Evolutionary conservation across 768 basidiomycete species (phyloP), one percentile per base, ranked within the genome.

Genomic region (Hericium alpestre): DNA sequence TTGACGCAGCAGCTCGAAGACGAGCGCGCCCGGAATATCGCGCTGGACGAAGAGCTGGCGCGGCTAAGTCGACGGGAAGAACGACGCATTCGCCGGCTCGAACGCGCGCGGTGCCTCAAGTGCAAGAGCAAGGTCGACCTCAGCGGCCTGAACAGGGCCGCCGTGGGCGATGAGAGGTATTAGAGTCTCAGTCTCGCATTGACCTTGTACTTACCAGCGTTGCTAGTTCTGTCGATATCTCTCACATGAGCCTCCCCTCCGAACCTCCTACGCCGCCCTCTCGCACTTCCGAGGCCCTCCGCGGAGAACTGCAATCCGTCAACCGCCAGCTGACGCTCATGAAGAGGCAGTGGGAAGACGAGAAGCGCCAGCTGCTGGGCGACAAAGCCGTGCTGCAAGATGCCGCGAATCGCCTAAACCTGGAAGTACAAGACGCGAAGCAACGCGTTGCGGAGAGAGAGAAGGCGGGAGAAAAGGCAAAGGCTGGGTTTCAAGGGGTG

Each of bases 351-450:
- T 90, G 89, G 89, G 78, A 79, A 25, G 73, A 77, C n/a, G 87
- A 89, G 64, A 81, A 77, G 65, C 73, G 71, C 38, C 74, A 77
- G 55, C 73, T 90, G 13, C 65, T 85, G 25, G 84, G 79, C 51
- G 86, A 92, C 69, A 89, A 84, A 52, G 83, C 79, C 2, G 78
- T 80, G 46, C 78, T 93, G 37, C 84, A 88, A 64, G 82, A 89
- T 59, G 77, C 83, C 7, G 78, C 88, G 0, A 81, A 79, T 59
- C 81, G 82, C 7, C 74, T 92, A 63, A 81, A 85, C 63, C 69
- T 67, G 20, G 76, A 90, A 66, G 73, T 87, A 25, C 80, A 75
- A 43, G 74, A 68, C 49, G 79, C 76, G 6, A 81, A 83, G 67
- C 79, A 80, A 53, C 83, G 86, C 58, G 74, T 71, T 1, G 78